Base-by-base conservation (phyloP, 2,329 filamentous ascomycete species). In the Lasiodiplodia sp. region DNA sequence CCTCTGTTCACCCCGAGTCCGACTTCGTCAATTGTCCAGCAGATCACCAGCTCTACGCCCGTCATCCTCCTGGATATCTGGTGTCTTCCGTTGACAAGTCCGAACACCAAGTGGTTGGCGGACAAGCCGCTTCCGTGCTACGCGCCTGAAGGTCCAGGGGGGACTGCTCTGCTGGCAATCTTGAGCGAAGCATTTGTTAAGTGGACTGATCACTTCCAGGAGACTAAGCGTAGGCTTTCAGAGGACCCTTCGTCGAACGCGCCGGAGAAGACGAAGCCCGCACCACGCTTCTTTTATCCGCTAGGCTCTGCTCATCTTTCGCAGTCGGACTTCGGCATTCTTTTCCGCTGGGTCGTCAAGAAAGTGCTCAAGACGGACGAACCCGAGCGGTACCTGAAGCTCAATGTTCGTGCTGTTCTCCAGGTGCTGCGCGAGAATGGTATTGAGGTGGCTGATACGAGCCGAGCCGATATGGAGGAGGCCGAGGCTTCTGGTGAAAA, bases 391-490 rank as follows among this genome's bases (percentile, higher is more conserved):
- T 76, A 97, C 88, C 80, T 97, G 86, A 75, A 96, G 80, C 83
- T 99, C 88, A 81, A 98, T 89, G 51, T 93, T 87, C 70, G 97
- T 80, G 70, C 97, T 86, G 74, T 97, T 79, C 80, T 97, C 89
- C 74, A 98, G 83, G 71, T 92, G 85, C 78, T 92, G 51, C 74
- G 83, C n/a, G 78, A 84, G 38, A 73, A 73, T 14, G 79, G 80
- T 0, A 73, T 80, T 1, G 78, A 83, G 69, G 78, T 85, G 3
- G 80, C 80, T 14, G 71, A 75, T n/a, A 81, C 79, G 3, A 81
- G 79, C 44, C 73, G 73, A 4, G 69, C 74, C 21, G 83, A 84
- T 68, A 63, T 76, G 44, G 83, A 84, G 62, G 73, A 74, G 5
- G 75, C 78, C 21, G 57, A 38, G 38, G 55, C 58, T 18, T 53